Base-by-base conservation (phyloP, 306 rosid genomes). In the Quercus variabilis region DNA sequence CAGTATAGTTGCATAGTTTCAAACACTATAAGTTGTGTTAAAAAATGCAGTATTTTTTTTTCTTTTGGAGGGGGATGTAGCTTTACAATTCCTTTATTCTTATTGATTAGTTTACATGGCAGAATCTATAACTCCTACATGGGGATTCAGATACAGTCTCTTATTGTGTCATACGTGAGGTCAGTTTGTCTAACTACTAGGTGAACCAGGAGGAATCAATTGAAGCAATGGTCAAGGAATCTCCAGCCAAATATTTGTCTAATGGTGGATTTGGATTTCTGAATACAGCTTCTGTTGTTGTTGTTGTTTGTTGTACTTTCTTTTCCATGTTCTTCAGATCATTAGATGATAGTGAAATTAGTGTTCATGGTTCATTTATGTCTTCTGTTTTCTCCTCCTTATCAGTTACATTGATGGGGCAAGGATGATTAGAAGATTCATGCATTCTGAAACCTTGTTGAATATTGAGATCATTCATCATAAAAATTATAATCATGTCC, bases 1-100 rank as follows among this genome's bases (percentile, higher is more conserved):
- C 69, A 74, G 56, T 28, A 38, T 81, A 83, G 78, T 25, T 60
- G 54, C 70, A 12, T 80, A 75, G 87, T 76, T 70, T 75, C 49
- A 51, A 46, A 19, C 33, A 10, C 64, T 28, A 14, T 12, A 78
- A 21, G 9, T 21, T 54, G 11, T 5, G 73, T 14, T 14, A 65
- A 74, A 74, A 54, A 69, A n/a, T 71, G 73, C 65, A 59, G 14
- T 46, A 3, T 2, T 20, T 4, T 41, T 21, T 13, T n/a, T n/a
- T 4, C 41, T 58, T 10, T 3, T 0, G 5, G 28, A 41, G 12
- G 2, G 46, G 46, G 46, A 3, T 2, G 57, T 75, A 68, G 72
- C 23, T 17, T 60, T 33, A 38, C 49, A 55, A 12, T 68, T 10
- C 35, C 26, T 7, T 43, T 12, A 21, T 63, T 20, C 23, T 13